Conservation (phyloP, 2,329 filamentous ascomycete genomes). For the Stylonectria norvegica region DNA sequence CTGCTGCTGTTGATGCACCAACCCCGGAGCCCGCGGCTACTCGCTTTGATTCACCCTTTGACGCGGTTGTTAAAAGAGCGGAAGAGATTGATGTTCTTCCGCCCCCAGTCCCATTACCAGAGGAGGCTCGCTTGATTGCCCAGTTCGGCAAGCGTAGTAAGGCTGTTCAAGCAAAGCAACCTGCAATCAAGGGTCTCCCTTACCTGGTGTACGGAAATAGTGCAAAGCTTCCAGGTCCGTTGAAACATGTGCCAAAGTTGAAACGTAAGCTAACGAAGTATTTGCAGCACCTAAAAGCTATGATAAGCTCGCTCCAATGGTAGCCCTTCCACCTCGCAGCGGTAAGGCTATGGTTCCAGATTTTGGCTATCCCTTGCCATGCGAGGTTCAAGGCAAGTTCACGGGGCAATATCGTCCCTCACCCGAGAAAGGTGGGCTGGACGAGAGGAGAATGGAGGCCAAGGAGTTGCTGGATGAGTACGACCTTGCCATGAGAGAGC, state of each 20-base stretch:
- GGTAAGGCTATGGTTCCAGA: conserved; percentile 39
- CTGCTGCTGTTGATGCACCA: conserved; percentile 22
- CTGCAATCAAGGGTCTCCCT: conserved; percentile 38
- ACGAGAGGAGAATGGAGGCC: conserved; percentile 41
- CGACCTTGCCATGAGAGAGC: conserved; percentile 38
- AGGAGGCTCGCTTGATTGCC: conserved; percentile 35
- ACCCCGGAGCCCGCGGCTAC: conserved; percentile 25
- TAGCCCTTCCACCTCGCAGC: conserved; percentile 39
- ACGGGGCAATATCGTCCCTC: conserved; percentile 40
- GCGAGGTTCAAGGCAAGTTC: conserved; percentile 44
- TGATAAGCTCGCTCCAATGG: conserved; percentile 42
- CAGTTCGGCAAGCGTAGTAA: conserved; percentile 39
- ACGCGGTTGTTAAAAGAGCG: conserved; percentile 28
- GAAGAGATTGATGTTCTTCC: conserved; percentile 35
- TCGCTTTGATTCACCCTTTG: conserved; percentile 29
- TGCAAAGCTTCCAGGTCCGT: conserved; percentile 38
- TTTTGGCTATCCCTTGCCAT: conserved; percentile 38
- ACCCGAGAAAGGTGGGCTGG: conserved; percentile 36
- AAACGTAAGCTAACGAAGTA: not conserved
- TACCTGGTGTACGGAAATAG: conserved; percentile 37
- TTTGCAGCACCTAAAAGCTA: conserved; percentile 42
- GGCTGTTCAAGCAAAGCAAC: conserved; percentile 36
- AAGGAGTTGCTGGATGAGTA: conserved; percentile 39
- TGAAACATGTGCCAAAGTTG: not conserved
- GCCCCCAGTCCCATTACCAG: conserved; percentile 30